Base-by-base conservation (phyloP, 1,284 basidiomycete genomes). In the Psilocybe mexicana region DNA sequence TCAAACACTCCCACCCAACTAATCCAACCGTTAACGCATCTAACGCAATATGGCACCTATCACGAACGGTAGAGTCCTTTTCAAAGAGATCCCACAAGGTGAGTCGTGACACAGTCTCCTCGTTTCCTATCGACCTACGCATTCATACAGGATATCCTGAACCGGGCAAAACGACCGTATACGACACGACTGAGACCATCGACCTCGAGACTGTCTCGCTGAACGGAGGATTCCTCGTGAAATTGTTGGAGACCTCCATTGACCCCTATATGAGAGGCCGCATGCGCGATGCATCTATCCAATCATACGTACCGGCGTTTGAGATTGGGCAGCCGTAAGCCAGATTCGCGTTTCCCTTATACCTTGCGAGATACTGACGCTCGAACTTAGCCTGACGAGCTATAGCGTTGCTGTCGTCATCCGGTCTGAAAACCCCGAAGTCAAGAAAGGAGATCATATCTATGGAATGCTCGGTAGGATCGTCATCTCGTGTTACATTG, bases 181-280 rank as follows among this genome's bases (percentile, higher is more conserved):
- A 81, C 61, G 81, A 84, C 55, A 69, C 67, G 2, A 74, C 75
- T 0, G 62, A 76, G 48, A 74, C 69, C 0, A 81, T 87, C 61
- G 83, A 87, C 61, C 61, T 79, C 24, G 80, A 83, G 5, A 77
- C 63, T 14, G 77, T 77, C 1, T 65, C 76, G 2, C 70, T 85
- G 6, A 70, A 84, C 54, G 85, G 83, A 12, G 82, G 82, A 0
- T 69, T 82, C 59, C 70, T 86, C 18, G 63, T 82, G 47, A 83
- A 84, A 69, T 71, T 75, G 1, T 70, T 83, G 12, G 73, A 74
- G 0, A 61, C 82, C 5, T 78, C 74, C 12, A 69, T 83, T 26
- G 82, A 84, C 62, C 82, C 82, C 0, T 83, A 82, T 67, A 62
- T 82, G 69, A 67, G 77, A 44, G 73, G 70, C 10, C 61, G 69